A percentile compares a stretch with the other conserved stretches of the same genome.
phyloP scores from a whole-genome alignment of 2,329 filamentous ascomycete species.

The Aphanoascus verrucosus region DNA sequence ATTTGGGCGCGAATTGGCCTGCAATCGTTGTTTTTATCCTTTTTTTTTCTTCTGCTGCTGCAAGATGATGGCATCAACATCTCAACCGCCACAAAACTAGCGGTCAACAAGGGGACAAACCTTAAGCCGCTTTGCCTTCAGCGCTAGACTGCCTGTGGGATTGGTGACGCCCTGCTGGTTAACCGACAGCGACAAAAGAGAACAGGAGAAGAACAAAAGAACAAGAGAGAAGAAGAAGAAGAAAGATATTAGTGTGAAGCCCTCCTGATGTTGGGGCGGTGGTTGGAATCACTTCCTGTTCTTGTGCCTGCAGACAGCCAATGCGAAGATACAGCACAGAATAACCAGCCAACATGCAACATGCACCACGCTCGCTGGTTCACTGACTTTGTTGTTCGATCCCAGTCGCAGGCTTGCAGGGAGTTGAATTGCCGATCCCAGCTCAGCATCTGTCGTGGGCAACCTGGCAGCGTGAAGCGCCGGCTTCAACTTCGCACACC shows the following conservation, averaged over 20 bases:
- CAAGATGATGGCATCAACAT: constrained; percentile 10
- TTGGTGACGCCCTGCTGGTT: too few species aligned
- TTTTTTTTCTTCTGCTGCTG: neutral
- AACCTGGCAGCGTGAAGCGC: neutral
- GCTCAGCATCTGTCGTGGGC: neutral
- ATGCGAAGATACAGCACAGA: neutral
- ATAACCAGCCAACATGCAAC: neutral
- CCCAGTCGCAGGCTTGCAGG: neutral
- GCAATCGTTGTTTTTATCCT: constrained; percentile 1
- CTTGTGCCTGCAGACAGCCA: neutral
- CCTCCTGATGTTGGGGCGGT: too few species aligned
- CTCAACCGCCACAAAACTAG: neutral
- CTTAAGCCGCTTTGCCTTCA: constrained; percentile 3
- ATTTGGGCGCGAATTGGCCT: neutral
- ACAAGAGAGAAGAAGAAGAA: too few species aligned
- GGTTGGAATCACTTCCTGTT: too few species aligned
- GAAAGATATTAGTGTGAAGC: too few species aligned
- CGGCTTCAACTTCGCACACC: neutral
- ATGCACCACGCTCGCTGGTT: neutral
- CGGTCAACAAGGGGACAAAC: constrained; percentile 8
- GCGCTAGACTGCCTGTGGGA: neutral
- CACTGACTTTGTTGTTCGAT: neutral
- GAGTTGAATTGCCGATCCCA: constrained; percentile 9
- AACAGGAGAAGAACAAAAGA: neutral
- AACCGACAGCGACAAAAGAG: neutral